These are phyloP conservation scores for Thelonectria olida DNA, from an alignment of 2,329 filamentous ascomycete species.

Conservation along the genomic window DNA sequence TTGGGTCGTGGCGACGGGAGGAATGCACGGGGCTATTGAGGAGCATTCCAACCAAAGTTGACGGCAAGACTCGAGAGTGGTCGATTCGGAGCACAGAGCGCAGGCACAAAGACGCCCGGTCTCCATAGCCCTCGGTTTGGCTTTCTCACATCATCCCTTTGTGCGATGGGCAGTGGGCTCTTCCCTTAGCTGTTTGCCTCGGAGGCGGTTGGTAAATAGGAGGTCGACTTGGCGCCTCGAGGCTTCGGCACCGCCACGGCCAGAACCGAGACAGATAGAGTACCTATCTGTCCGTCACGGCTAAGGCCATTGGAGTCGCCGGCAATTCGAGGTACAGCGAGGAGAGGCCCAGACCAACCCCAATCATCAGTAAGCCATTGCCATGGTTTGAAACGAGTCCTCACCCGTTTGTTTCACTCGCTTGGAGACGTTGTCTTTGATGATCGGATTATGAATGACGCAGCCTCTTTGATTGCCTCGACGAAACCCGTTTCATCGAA, in stretches of 20 bases:
- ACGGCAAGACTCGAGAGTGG: slow-evolving; percentile 3
- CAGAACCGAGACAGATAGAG: not conserved
- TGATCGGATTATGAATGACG: too few species aligned
- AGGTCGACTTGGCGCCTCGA: slow-evolving; percentile 2
- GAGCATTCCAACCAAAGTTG: slow-evolving; percentile 40
- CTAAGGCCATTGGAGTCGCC: not conserved
- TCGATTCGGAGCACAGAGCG: not conserved
- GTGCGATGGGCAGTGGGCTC: not conserved
- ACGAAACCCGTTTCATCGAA: not conserved
- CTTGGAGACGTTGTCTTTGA: too few species aligned
- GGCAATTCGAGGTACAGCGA: not conserved
- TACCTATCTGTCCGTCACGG: not conserved
- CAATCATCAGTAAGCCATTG: not conserved
- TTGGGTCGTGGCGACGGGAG: slow-evolving; percentile 32
- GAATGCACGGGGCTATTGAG: slow-evolving; percentile 41
- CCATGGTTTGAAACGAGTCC: not conserved
- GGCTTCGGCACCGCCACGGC: slow-evolving; percentile 8
- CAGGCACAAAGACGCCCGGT: not conserved
- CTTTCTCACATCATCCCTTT: not conserved
- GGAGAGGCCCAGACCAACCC: not conserved
- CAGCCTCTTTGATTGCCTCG: not conserved
- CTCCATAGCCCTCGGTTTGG: not conserved
- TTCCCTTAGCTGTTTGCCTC: not conserved
- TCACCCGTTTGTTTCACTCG: not conserved
- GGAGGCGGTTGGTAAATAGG: not conserved